phyloP scores from a whole-genome alignment of 2,329 filamentous ascomycete genomes.

The Fusarium camptoceras region DNA sequence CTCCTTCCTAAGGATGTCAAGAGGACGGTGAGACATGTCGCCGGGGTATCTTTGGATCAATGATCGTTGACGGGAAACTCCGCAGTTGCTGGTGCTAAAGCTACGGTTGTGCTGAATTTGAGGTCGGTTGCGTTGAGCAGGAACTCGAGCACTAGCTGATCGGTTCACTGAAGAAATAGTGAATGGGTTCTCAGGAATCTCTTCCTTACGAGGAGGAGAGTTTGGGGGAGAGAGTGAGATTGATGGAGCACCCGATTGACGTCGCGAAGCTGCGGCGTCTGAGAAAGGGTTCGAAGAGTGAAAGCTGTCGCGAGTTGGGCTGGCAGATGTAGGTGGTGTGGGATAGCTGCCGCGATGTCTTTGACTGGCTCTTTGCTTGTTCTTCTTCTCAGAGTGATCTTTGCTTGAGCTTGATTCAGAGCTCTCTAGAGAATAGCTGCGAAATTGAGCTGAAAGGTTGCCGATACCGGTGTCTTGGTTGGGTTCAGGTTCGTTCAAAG shows the following conservation, averaged over 20 bases:
- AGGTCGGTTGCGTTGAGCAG: slow-evolving; percentile 22
- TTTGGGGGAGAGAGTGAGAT: slow-evolving; percentile 34
- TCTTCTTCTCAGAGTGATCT: slow-evolving; percentile 4
- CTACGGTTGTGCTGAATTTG: slow-evolving; percentile 38
- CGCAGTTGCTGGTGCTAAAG: slow-evolving; percentile 35
- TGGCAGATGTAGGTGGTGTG: slow-evolving; percentile 67
- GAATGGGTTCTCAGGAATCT: slow-evolving; percentile 39
- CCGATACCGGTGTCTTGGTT: slow-evolving; percentile 70
- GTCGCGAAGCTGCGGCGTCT: slow-evolving; percentile 30
- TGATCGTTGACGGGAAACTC: slow-evolving; percentile 33
- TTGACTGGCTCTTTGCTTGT: slow-evolving; percentile 14
- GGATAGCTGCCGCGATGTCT: slow-evolving; percentile 46
- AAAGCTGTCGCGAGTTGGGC: slow-evolving; percentile 61
- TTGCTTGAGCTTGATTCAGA: slow-evolving; percentile 23
- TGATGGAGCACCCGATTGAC: slow-evolving; percentile 26
- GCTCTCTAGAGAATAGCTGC: slow-evolving; percentile 32
- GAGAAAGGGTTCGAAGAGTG: slow-evolving; percentile 59
- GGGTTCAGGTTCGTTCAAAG: slow-evolving; percentile 75
- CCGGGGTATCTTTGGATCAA: slow-evolving; percentile 65
- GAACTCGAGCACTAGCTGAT: slow-evolving; percentile 43
- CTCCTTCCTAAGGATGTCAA: slow-evolving; percentile 74
- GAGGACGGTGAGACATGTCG: slow-evolving; percentile 73
- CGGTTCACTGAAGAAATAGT: slow-evolving; percentile 51
- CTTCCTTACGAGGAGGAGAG: slow-evolving; percentile 30
- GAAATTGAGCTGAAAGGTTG: slow-evolving; percentile 39